Conservation (phyloP, 164 flowering plant genomes). For the Chloranthus sessilifolius region DNA sequence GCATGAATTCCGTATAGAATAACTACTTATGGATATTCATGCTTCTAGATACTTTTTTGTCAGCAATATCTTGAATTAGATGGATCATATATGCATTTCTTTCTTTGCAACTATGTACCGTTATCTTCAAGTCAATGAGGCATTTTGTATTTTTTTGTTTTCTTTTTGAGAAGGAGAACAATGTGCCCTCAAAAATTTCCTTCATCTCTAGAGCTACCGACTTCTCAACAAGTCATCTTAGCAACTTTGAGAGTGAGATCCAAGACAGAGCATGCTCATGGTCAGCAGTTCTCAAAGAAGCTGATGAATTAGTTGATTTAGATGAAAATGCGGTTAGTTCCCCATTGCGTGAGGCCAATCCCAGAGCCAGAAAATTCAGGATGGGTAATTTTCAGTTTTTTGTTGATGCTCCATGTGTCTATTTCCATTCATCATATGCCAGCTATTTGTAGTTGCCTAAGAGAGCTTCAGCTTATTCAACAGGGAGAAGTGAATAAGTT, state of each 20-base stretch:
- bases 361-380: slow-evolving; percentile 18
- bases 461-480: too few relatives aligned
- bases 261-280: slow-evolving; percentile 17
- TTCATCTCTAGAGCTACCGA: slow-evolving; percentile 7
- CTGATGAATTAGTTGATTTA: slow-evolving; percentile 28
- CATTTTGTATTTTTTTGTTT: slow-evolving; percentile 3
- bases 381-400: slow-evolving; percentile 28
- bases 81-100: not conserved
- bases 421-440: not conserved
- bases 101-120: not conserved
- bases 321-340: slow-evolving; percentile 24
- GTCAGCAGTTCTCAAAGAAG: slow-evolving; percentile 33
- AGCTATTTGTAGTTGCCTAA: not conserved
- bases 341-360: slow-evolving; percentile 21
- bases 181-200: slow-evolving; percentile 9
- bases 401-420: not conserved
- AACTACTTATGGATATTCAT: not conserved
- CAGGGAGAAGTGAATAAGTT: too few relatives aligned
- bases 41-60: not conserved
- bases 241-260: slow-evolving; percentile 14
- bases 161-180: slow-evolving; percentile 15
- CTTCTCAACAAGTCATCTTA: slow-evolving; percentile 10
- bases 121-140: slow-evolving; percentile 2
- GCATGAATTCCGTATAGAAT: not conserved
- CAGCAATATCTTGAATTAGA: too few relatives aligned